These are phyloP conservation scores for Aspergillus intermedius DNA, from an alignment of 2,329 filamentous ascomycete species.

Conservation along the genomic window DNA sequence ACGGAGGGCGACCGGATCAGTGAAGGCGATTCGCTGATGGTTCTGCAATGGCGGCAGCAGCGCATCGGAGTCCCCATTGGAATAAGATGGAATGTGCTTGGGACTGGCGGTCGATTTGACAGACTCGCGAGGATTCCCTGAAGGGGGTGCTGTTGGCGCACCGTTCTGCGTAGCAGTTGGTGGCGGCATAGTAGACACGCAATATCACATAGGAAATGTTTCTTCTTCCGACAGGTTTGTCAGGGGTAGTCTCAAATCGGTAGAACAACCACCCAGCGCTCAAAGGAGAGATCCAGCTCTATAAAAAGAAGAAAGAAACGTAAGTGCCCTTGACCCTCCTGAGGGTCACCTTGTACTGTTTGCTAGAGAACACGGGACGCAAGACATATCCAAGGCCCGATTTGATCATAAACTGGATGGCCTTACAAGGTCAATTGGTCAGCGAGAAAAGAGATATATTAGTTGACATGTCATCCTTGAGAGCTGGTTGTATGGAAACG, in stretches of 20 bases:
- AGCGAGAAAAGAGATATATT: not conserved
- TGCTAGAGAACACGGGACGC: constrained; percentile 14
- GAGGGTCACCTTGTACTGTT: constrained; percentile 18
- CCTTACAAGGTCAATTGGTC: not conserved
- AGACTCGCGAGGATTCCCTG: constrained; percentile 21
- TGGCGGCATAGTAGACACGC: constrained; percentile 1
- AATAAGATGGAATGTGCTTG: constrained; percentile 16
- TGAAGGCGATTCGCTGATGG: constrained; percentile 57
- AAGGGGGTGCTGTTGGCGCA: constrained; percentile 15
- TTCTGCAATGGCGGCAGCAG: constrained; percentile 19
- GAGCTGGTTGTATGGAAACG: not conserved
- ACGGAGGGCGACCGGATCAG: constrained; percentile 59
- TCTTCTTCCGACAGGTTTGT: not conserved
- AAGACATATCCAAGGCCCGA: constrained; percentile 20
- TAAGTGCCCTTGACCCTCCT: constrained; percentile 19
- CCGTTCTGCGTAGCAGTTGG: constrained; percentile 15
- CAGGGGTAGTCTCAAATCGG: too few relatives aligned
- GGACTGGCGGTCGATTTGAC: constrained; percentile 16
- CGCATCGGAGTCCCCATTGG: constrained; percentile 8
- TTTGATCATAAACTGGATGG: not conserved
- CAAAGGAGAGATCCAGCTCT: constrained; percentile 11
- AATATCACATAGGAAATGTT: not conserved
- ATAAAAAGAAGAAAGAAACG: constrained; percentile 14
- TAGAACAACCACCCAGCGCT: not conserved
- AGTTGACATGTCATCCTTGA: constrained; percentile 1